Conservation (phyloP, 768 basidiomycete genomes). For the Suillus fuscotomentosus region DNA sequence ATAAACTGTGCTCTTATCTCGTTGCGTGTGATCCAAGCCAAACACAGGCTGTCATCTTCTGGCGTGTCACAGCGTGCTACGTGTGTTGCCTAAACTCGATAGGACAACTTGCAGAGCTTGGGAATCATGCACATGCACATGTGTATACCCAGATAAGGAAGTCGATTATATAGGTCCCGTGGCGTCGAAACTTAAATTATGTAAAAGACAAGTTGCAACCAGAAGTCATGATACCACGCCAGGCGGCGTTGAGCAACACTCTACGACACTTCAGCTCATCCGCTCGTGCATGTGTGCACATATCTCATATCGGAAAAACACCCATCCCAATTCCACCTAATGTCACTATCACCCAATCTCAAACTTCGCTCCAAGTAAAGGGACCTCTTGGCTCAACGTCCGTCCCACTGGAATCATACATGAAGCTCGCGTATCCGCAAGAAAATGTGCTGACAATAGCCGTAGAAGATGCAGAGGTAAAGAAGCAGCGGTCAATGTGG, state of each 20-base stretch:
- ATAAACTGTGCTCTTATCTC: not conserved
- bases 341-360: conserved; percentile 39
- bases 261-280: conserved; percentile 50
- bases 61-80: not conserved
- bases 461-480: conserved; percentile 60
- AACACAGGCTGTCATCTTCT: no score
- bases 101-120: not conserved
- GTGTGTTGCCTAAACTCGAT: not conserved
- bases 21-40: not conserved
- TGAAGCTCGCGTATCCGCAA: conserved; percentile 37
- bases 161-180: not conserved
- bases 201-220: not conserved
- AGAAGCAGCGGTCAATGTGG: conserved; percentile 89
- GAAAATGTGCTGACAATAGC: conserved; percentile 34
- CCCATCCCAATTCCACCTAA: conserved; percentile 54
- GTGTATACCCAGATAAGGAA: not conserved
- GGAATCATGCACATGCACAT: no score
- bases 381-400: conserved; percentile 55
- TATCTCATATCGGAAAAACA: conserved; percentile 60
- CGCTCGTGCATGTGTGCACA: conserved; percentile 43
- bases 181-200: not conserved
- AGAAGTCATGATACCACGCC: conserved; percentile 14
- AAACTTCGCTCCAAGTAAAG: conserved; percentile 47
- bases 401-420: conserved; percentile 47
- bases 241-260: conserved; percentile 15